Base-by-base conservation (phyloP, 768 basidiomycete genomes). In the Hericium alpestre region DNA sequence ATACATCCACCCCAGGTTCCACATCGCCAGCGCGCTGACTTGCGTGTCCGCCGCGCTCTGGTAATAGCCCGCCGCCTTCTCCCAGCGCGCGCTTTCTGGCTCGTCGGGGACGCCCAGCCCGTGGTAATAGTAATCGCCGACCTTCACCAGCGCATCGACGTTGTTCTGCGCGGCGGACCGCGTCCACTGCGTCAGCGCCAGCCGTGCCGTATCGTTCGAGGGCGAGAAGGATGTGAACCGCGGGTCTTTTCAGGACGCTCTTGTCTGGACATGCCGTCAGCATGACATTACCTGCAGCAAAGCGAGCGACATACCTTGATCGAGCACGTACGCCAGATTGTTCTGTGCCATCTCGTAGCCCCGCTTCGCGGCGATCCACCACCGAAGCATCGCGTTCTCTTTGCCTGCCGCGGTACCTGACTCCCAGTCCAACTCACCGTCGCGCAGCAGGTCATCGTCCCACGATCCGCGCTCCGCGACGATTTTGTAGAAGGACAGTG, bases 1-100 rank as follows among this genome's bases (percentile, higher is more conserved):
- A 69, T 97, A 98, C 96, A 98, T 98, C 90, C 91, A 97, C 1
- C 95, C 96, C 11, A 98, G 73, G 66, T 97, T 96, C 93, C 93
- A 97, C 85, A 96, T 91, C 1, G 96, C 93, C 61, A 98, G 75
- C 1, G 96, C 93, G 63, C 93, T 96, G 64, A 87, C 63, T 59
- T 94, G 90, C 2, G 91, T 94, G 61, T 93, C 92, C 2, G 90
- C 92, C 3, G 96, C 96, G 32, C 90, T 87, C 66, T 90, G 93
- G 65, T 99, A 99, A 67, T 90, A 97, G 25, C 86, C 82, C 0
- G 90, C 93, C 0, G 96, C 96, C 63, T 93, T 93, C 68, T 95
- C 93, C 67, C 84, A 83, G 16, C 89, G 80, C 18, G 75, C 65
- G 1, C 74, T 64, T 63, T 86, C 81, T 2, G 84, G 79, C 56